phyloP scores from a whole-genome alignment of 2,329 filamentous ascomycete genomes.

The Cyanodermella asteris region DNA sequence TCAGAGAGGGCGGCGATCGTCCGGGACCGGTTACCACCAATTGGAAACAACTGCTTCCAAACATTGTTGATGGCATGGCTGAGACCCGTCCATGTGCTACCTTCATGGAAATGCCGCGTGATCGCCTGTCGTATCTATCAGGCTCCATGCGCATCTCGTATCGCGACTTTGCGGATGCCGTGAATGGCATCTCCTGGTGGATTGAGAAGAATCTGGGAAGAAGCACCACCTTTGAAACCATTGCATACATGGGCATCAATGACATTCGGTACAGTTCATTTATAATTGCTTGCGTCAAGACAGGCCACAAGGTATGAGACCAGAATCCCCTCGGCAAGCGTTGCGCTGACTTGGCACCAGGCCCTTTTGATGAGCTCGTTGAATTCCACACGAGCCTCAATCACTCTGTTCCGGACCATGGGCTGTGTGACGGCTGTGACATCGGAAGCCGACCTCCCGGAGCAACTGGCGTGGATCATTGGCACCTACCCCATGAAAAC shows the following conservation, averaged over 20 bases:
- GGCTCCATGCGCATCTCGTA: conserved; percentile 15
- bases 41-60: conserved; percentile 5
- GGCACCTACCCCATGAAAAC: too few species aligned
- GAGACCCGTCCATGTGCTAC: conserved; percentile 1
- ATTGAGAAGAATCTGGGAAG: conserved; percentile 13
- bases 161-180: conserved; percentile 11
- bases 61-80: conserved; percentile 6
- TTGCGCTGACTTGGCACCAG: too few species aligned
- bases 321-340: too few species aligned
- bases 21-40: too few species aligned
- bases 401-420: conserved; percentile 3
- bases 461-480: too few species aligned
- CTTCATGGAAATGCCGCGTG: conserved; percentile 4
- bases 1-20: too few species aligned
- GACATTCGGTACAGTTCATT: conserved; percentile 10
- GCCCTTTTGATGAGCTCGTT: too few species aligned
- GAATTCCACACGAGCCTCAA: too few species aligned
- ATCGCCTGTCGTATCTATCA: conserved; percentile 3
- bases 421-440: conserved; percentile 4
- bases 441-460: conserved; percentile 1
- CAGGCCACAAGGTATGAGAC: conserved; percentile 9
- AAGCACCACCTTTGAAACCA: conserved; percentile 13
- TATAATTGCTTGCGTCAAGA: conserved; percentile 8
- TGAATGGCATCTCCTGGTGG: conserved; percentile 9
- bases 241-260: conserved; percentile 12